These are phyloP conservation scores for Nemania sp. DNA, from an alignment of 2,329 filamentous ascomycete genomes.

Conservation along the genomic window DNA sequence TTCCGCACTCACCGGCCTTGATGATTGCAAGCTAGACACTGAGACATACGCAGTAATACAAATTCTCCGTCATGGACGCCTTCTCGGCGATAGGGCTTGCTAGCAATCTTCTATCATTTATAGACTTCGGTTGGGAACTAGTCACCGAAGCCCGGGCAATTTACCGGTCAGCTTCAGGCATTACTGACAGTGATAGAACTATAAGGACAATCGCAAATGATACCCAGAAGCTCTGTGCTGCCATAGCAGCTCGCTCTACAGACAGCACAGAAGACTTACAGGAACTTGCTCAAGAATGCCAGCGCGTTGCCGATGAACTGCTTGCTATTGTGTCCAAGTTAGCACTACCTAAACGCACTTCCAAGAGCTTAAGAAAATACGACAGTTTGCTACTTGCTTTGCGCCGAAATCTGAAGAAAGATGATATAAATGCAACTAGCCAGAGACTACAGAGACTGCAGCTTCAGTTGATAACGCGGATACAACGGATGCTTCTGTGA, in stretches of 20 bases:
- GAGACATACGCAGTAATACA: not conserved
- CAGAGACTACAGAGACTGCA: not conserved
- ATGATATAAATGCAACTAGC: not conserved
- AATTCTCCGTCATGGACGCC: not conserved
- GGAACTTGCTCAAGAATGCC: not conserved
- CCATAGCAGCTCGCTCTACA: not conserved
- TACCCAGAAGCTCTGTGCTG: not conserved
- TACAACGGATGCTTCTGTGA: constrained; percentile 5
- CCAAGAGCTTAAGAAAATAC: not conserved
- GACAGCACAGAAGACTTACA: not conserved
- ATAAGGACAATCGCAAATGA: constrained; percentile 2
- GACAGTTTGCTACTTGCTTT: not conserved
- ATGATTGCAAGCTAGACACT: no score
- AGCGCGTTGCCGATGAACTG: not conserved
- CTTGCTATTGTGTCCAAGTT: not conserved
- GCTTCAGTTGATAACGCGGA: not conserved
- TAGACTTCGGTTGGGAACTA: not conserved
- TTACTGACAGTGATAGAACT: not conserved
- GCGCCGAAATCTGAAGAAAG: not conserved
- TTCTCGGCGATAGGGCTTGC: not conserved
- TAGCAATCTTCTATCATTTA: constrained; percentile 3
- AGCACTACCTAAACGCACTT: not conserved
- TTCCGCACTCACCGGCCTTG: no score
- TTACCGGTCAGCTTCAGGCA: not conserved
- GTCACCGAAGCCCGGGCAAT: not conserved